Base-by-base conservation (phyloP, 2,329 filamentous ascomycete species). In the Pseudopithomyces maydicus region DNA sequence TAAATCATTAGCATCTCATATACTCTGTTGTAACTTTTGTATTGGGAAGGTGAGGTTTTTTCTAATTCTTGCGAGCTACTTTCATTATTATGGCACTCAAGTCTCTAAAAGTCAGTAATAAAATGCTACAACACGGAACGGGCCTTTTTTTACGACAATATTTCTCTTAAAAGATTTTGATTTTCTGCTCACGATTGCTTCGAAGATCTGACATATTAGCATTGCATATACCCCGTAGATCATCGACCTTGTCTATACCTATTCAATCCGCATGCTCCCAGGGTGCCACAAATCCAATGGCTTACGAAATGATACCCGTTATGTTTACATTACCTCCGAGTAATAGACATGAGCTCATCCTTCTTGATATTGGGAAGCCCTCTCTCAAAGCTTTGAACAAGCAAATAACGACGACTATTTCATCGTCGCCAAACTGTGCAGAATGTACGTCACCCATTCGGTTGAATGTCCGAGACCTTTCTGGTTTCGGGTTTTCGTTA, bases 271-370 rank as follows among this genome's bases (percentile, higher is more conserved):
- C 43, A 8, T 14, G 10, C 32, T n/a, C 46, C 10, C 20, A 22
- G 2, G 23, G 14, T 20, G 15, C 6, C 20, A 5, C 22, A 17
- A 10, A 39, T 19, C 17, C 12, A 39, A 54, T 33, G 15, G 29
- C 26, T 32, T 17, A 26, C 8, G 29, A 32, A 46, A 38, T 43
- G 15, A 57, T 72, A 43, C 72, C 73, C 29, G 35, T 75, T 60
- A 61, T 75, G 60, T 74, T 75, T 65, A 74, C 71, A 15, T 52
- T 74, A 19, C 68, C 72, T 2, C 72, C 72, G 19, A 66, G 63
- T 11, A 68, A 63, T 62, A 63, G 72, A 22, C 73, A 75, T 56
- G 73, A 75, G 54, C 57, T 74, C 52, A 64, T 75, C 51, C 57
- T 69, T 10, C 57, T 74, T 35, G 64, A 70, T 56, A 52, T 63